Conservation (phyloP, 257 asterid genomes). For the Lycium ferocissimum region DNA sequence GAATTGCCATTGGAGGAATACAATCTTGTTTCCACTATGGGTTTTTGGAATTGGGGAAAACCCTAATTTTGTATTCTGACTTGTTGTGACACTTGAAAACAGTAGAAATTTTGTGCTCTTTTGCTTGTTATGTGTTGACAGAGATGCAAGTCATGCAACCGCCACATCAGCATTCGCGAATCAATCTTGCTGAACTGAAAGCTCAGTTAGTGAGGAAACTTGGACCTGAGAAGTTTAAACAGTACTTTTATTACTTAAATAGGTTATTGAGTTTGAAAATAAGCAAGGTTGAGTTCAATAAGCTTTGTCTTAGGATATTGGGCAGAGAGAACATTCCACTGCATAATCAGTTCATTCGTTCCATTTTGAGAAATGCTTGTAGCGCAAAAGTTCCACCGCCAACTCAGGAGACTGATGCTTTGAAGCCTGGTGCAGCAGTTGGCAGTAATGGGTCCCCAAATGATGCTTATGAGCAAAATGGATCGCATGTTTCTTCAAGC, state of each 20-base stretch:
- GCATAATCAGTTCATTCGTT: conserved; percentile 81
- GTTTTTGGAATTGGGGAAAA: conserved; percentile 56
- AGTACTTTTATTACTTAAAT: conserved; percentile 72
- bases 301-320: conserved; percentile 67
- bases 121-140: conserved; percentile 48
- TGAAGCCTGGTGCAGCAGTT: conserved; percentile 41
- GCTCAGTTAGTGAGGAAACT: conserved; percentile 74
- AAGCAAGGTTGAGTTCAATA: conserved; percentile 78
- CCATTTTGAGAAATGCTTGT: conserved; percentile 73
- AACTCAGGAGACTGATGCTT: conserved; percentile 47
- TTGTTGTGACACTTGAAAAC: conserved; percentile 29
- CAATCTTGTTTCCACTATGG: conserved; percentile 53
- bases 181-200: conserved; percentile 78
- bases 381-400: conserved; percentile 69
- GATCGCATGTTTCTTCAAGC: conserved; percentile 49
- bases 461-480: conserved; percentile 59
- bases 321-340: conserved; percentile 82
- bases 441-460: conserved; percentile 52
- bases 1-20: conserved; percentile 48
- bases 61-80: conserved; percentile 48
- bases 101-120: conserved; percentile 26
- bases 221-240: conserved; percentile 80
- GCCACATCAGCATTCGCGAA: conserved; percentile 75
- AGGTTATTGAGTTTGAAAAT: conserved; percentile 72
- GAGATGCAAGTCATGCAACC: conserved; percentile 62